Base-by-base conservation (phyloP, 768 basidiomycete genomes). In the Astraeus odoratus region DNA sequence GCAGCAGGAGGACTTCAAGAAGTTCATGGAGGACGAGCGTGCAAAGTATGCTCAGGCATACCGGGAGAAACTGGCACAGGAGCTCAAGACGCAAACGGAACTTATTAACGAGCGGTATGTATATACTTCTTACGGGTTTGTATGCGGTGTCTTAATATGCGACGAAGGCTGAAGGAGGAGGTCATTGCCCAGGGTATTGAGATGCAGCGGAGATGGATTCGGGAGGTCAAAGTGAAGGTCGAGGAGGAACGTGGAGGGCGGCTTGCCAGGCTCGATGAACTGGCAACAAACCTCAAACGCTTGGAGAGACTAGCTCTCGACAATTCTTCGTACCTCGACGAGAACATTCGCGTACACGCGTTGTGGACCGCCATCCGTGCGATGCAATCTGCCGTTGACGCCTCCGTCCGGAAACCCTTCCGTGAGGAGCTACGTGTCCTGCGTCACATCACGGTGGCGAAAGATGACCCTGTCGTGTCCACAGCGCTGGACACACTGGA, bases 151-250 rank as follows among this genome's bases (percentile, higher is more conserved):
- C 35, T n/a, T n/a, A n/a, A 39, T 15, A 5, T 22, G 5, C 8
- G 18, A n/a, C 18, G 1, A 56, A 96, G 93, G 33, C 74, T 99
- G 47, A 88, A 85, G 62, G 90, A 95, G 61, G 93, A 95, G 62
- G 91, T 98, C 43, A 76, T 98, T 41, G 86, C 93, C 3, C 94
- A 98, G 63, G 96, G 94, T 15, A 92, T 99, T 57, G 96, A 98
- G 67, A 80, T 98, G 19, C 96, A 98, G 61, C 83, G 93, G 40
- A 78, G 90, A 43, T 98, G 95, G 94, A 87, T 99, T 33, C 82
- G 90, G 25, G 92, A 97, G 47, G 83, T 98, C 73, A 96, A 97
- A 69, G 76, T 93, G 40, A 86, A 83, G 51, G 94, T 99, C 46
- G 95, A 99, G 66, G 80, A 91, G 58, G 96, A 99, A 65, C 91